Conservation (phyloP, 108 stramenopile species). For the Skeletonema potamos region DNA sequence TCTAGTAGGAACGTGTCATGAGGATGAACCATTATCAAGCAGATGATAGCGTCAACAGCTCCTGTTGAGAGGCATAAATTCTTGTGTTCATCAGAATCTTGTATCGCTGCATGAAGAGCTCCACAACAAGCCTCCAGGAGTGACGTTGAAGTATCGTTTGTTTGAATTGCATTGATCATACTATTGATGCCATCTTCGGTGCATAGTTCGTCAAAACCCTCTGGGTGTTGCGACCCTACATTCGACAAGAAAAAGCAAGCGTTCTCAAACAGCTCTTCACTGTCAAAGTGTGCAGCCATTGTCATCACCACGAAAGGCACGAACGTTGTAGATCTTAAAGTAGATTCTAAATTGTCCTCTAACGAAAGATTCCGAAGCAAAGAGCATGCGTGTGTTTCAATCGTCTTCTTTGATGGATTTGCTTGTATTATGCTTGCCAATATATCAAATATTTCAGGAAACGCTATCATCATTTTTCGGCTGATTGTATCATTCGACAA, state of each 20-base stretch:
- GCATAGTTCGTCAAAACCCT: constrained; percentile 9
- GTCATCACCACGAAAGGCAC: not conserved
- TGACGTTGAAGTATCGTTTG: constrained; percentile 45
- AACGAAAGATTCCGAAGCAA: constrained; percentile 12
- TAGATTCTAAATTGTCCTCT: not conserved
- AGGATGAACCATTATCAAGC: constrained; percentile 56
- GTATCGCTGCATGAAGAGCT: constrained; percentile 38
- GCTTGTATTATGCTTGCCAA: constrained; percentile 7
- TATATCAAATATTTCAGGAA: constrained; percentile 2
- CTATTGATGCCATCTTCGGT: constrained; percentile 9
- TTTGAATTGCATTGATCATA: constrained; percentile 50
- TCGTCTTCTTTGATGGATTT: not conserved
- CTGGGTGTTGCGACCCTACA: not conserved
- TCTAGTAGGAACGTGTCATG: constrained; percentile 37
- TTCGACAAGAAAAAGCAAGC: constrained; percentile 15
- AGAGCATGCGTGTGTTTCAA: not conserved
- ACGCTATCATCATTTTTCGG: constrained; percentile 1
- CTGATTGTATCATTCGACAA: constrained; percentile 6
- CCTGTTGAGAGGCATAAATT: constrained; percentile 40
- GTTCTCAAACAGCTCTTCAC: constrained; percentile 10
- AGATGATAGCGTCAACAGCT: constrained; percentile 54
- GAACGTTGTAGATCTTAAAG: constrained; percentile 1
- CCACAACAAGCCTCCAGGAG: constrained; percentile 56
- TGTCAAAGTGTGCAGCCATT: not conserved
- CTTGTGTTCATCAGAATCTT: constrained; percentile 38